A percentile compares a stretch with the other conserved stretches of the same genome.
These are phyloP conservation scores for Talaromyces sp. DNA, from an alignment of 2,329 filamentous ascomycete species.

Conservation along the genomic window DNA sequence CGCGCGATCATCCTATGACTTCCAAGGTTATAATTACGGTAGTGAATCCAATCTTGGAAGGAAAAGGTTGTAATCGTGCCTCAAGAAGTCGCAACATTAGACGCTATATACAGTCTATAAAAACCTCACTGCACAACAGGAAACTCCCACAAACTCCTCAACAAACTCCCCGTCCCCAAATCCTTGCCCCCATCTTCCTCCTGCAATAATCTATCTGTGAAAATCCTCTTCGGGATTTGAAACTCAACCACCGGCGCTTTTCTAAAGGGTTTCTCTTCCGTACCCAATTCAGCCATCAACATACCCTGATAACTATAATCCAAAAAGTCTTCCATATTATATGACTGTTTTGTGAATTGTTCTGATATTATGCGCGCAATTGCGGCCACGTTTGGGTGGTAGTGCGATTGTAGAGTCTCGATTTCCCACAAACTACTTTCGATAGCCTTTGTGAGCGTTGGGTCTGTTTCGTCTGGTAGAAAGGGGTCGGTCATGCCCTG, in stretches of 20 bases:
- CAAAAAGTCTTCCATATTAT: conserved; percentile 94
- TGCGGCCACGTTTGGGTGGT: conserved; percentile 93
- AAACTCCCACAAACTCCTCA: conserved; percentile 38
- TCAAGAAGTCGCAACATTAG: neutral
- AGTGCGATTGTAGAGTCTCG: conserved; percentile 83
- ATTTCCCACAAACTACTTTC: conserved; percentile 95
- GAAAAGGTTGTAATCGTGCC: neutral
- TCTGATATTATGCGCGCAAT: conserved; percentile 90
- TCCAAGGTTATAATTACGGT: neutral
- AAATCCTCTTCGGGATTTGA: conserved; percentile 83
- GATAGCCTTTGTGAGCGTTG: conserved; percentile 78
- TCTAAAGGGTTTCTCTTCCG: conserved; percentile 62
- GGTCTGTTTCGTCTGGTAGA: conserved; percentile 67
- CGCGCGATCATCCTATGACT: neutral
- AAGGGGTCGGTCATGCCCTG: conserved; percentile 71
- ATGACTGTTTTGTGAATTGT: conserved; percentile 93
- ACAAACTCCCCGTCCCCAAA: conserved; percentile 31
- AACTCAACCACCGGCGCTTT: conserved; percentile 87
- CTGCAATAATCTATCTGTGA: conserved; percentile 44
- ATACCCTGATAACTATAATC: conserved; percentile 81
- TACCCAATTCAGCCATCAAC: conserved; percentile 69
- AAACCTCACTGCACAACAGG: neutral
- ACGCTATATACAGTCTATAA: neutral
- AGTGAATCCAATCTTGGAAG: neutral
- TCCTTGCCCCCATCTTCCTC: conserved; percentile 39